Evolutionary conservation across 2,329 filamentous ascomycete species (phyloP), one percentile per base, ranked within the genome.

Genomic region (Aspergillus costaricaensis): DNA sequence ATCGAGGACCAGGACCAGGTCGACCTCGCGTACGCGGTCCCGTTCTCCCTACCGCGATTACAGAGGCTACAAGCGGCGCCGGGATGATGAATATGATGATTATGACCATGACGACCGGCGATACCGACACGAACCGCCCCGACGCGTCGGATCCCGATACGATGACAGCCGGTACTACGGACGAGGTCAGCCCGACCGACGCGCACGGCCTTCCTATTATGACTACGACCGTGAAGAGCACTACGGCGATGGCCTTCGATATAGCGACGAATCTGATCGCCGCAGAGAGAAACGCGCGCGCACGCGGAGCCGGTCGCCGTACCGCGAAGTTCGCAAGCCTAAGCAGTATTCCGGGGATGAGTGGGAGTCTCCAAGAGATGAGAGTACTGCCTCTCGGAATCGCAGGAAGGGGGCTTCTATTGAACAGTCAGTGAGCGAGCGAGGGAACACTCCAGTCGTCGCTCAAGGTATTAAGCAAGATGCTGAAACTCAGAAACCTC

Each of bases 401-500:
- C 69, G 69, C 59, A 75, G 81, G 72, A 80, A 81, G 70, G 81
- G 80, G 73, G 76, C 81, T 73, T 78, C 74, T 75, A 81, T 79
- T 79, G 83, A 86, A 79, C 80, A 84, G 78, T 84, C 82, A 82
- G 83, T 84, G 83, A 87, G 83, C 81, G 87, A 85, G 81, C 84
- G 83, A 82, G 84, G 81, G 78, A 80, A 82, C 76, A 80, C 82
- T 80, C 81, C 80, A 80, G 80, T 84, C 78, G 81, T 78, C 80
- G 83, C 82, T 83, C 83, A 79, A 79, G 75, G 79, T 80, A 77
- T 80, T 76, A 87, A 80, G 83, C 75, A 83, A 80, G 81, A 88
- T 82, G 82, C 87, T 90, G 89, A 91, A 87, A 81, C 78, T 84
- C 80, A 80, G 78, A 81, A 86, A 85, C 84, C 83, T 79, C 81